Evolutionary conservation across 306 rosid genomes (phyloP), one percentile per base, ranked within the genome.

Genomic region (Lathyrus sativus): DNA sequence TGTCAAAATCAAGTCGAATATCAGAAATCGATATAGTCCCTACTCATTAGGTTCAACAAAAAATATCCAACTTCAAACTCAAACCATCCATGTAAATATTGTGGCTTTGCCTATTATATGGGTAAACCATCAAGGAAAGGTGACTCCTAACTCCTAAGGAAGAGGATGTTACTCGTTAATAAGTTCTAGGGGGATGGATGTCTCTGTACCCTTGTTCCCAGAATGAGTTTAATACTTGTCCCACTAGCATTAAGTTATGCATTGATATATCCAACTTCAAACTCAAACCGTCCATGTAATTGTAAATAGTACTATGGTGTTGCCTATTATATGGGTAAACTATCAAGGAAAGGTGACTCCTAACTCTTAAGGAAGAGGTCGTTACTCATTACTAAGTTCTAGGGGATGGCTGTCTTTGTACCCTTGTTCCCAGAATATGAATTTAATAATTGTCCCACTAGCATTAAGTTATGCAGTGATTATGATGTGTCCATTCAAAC

Each of bases 1-100:
- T 76, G 1, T 19, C 22, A 50, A 68, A 55, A 49, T 57, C 56
- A 13, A 35, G 33, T 51, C 62, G 19, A 51, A 29, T 31, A 51
- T 51, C 28, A 65, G 58, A 71, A 83, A 74, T 44, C 14, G 18
- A 33, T 35, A 66, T 13, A 9, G 26, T 45, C 49, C 72, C 45
- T 44, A 19, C 22, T 19, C 17, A 18, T 6, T 56, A 51, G 50
- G 41, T 35, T 28, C 29, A 48, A 71, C 11, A 39, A 60, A 71
- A 55, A 11, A 8, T 18, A 5, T 18, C 65, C 15, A 54, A 49
- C 41, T 59, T 26, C 4, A 5, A 50, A 60, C 64, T 26, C 35
- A 9, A 54, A 53, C 43, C 75, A 51, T 39, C 65, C 68, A 68
- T 29, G 59, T 51, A 51, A 51, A 53, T 10, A 69, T 19, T 18